Conservation (phyloP, 164 flowering plant species). For the Stephania yunnanensis region DNA sequence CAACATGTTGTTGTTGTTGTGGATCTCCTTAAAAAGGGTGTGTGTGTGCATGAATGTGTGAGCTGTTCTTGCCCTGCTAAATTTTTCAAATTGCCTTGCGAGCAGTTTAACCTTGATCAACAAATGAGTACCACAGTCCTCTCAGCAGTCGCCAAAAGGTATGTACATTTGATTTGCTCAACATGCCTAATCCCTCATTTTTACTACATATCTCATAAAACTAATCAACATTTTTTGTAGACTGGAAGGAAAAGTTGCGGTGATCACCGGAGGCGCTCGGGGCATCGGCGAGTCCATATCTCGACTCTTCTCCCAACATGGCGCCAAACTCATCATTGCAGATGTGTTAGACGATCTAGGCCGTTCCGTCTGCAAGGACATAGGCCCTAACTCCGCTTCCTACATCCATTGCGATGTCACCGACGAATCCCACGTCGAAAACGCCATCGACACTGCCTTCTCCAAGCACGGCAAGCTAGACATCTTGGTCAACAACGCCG, state of each 20-base stretch:
- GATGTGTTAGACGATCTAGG: slow-evolving; percentile 57
- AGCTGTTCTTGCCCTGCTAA: no score
- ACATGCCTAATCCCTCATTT: no score
- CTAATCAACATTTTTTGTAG: slow-evolving; percentile 17
- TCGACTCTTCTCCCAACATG: slow-evolving; percentile 53
- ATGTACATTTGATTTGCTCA: no score
- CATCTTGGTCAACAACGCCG: slow-evolving; percentile 79
- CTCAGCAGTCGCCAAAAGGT: no score
- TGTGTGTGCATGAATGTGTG: no score
- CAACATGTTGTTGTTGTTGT: no score
- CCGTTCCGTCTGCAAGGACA: slow-evolving; percentile 27
- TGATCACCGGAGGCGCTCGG: slow-evolving; percentile 74
- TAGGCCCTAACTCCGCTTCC: slow-evolving; percentile 35
- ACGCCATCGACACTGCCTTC: slow-evolving; percentile 35
- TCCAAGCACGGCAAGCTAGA: slow-evolving; percentile 55
- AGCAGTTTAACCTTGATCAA: no score
- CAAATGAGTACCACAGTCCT: no score
- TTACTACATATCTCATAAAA: no score
- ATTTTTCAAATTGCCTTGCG: no score
- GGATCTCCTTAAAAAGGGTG: no score
- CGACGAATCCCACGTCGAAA: slow-evolving; percentile 49
- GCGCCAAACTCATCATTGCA: slow-evolving; percentile 69
- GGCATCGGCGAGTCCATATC: slow-evolving; percentile 83
- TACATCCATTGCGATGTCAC: slow-evolving; percentile 72
- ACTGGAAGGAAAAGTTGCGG: slow-evolving; percentile 72